A percentile compares a stretch with the other conserved stretches of the same genome.
phyloP scores from a whole-genome alignment of 352 stramenopile species.

The Pythium biforme region DNA sequence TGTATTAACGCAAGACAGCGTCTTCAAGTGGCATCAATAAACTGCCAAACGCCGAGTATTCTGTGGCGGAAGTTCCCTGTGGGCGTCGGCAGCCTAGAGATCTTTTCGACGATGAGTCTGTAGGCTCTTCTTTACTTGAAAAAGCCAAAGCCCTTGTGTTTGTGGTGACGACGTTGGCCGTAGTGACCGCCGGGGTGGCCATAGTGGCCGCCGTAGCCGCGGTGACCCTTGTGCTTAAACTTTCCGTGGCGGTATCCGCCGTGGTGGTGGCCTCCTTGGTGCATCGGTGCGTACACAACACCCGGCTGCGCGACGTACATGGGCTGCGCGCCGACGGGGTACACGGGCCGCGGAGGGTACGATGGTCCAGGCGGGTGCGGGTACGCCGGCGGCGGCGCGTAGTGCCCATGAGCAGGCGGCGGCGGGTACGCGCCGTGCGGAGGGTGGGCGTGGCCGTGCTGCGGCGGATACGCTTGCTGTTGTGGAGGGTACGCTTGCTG shows the following conservation, averaged over 20 bases:
- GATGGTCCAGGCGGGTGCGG: conserved; percentile 25
- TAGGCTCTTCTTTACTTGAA: conserved; percentile 27
- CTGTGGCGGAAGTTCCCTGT: no score
- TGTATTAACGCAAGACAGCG: no score
- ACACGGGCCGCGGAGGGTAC: conserved; percentile 18
- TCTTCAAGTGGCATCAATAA: no score
- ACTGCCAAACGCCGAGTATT: no score
- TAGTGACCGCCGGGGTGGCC: conserved; percentile 14
- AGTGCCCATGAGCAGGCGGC: conserved; percentile 20
- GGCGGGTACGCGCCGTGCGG: conserved; percentile 24
- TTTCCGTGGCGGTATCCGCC: conserved; percentile 27
- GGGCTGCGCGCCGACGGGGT: conserved; percentile 27
- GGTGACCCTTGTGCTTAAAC: conserved; percentile 26
- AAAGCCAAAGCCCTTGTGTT: conserved; percentile 34
- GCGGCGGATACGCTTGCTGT: conserved; percentile 20
- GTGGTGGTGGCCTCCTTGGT: conserved; percentile 4
- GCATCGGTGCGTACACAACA: conserved; percentile 18
- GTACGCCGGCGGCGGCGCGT: conserved; percentile 23
- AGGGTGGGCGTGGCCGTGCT: conserved; percentile 15
- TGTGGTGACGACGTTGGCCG: conserved; percentile 26
- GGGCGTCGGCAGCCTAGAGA: no score
- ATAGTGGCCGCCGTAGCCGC: conserved; percentile 18
- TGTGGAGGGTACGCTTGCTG: conserved; percentile 29
- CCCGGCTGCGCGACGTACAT: conserved; percentile 31
- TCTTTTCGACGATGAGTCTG: no score